These are phyloP conservation scores for Sporothrix sp. DNA, from an alignment of 2,329 filamentous ascomycete genomes.

Conservation along the genomic window DNA sequence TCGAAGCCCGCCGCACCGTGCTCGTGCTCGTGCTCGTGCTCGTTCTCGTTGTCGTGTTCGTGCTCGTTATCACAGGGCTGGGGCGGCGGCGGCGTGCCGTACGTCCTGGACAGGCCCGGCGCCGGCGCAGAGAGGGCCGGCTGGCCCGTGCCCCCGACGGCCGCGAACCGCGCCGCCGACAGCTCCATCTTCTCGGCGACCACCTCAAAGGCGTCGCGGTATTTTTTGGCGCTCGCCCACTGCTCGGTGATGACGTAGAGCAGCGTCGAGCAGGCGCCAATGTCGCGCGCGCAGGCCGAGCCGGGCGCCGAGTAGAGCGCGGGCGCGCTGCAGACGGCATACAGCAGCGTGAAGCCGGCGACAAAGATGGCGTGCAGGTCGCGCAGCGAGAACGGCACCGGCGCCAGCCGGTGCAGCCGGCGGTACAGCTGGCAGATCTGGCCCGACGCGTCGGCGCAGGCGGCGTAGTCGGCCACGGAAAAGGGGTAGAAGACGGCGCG, in stretches of 20 bases:
- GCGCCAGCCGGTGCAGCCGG: constrained; percentile 10
- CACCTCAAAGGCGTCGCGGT: constrained; percentile 26
- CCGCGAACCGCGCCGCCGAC: neutral
- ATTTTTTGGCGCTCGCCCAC: constrained; percentile 25
- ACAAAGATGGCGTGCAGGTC: constrained; percentile 15
- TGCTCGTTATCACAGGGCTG: neutral
- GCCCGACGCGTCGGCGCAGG: constrained; percentile 12
- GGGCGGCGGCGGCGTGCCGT: no score
- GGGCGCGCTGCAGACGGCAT: constrained; percentile 6
- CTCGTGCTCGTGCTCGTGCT: neutral
- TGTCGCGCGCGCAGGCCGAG: neutral
- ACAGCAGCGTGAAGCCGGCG: constrained; percentile 13
- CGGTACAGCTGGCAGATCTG: constrained; percentile 15
- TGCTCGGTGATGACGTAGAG: constrained; percentile 26
- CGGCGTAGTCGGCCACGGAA: neutral
- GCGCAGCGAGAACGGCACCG: constrained; percentile 10
- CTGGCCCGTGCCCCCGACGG: neutral
- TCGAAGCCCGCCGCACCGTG: constrained; percentile 1
- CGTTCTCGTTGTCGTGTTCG: neutral
- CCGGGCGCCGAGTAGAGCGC: neutral
- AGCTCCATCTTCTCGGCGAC: constrained; percentile 20
- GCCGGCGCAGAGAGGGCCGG: neutral
- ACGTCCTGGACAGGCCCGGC: no score
- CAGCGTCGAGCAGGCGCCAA: constrained; percentile 23
- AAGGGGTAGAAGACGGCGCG: neutral